Evolutionary conservation across 2,329 filamentous ascomycete species (phyloP), one percentile per base, ranked within the genome.

Genomic region (Cladosporium sp.): DNA sequence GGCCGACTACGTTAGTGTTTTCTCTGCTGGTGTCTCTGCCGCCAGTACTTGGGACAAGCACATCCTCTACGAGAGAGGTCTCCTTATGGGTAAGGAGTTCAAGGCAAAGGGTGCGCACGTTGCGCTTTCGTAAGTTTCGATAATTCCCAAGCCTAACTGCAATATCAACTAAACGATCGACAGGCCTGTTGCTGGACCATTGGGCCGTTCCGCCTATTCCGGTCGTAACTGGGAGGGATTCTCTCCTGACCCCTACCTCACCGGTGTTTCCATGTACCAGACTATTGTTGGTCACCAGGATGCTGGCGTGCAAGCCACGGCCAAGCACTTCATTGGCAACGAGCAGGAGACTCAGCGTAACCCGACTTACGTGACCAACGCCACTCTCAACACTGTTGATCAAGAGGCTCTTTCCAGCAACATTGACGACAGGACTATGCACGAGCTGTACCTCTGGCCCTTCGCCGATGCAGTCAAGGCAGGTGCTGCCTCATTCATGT

Each of bases 21-120:
- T 92, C 59, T 89, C 90, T 0, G 88, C 88, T 7, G 90, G 88
- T 9, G 78, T 93, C 55, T 94, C 88, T 0, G 85, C 89, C 0
- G 89, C 87, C 1, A 87, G 88, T 0, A 94, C 89, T 0, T 95
- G 86, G 84, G 91, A 89, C 65, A 85, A 82, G 57, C 79, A 86
- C 30, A 60, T 81, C 45, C 72, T 77, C 0, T 74, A 78, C 38
- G 66, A 70, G 32, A 56, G 68, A 29, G 68, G 63, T n/a, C 46
- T 56, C 3, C 58, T 58, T 12, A 62, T 71, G 61, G 69, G 66
- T 6, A 52, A 49, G 11, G 58, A 59, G 30, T 60, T 59, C 49
- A 57, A 45, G 30, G 55, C 48, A n/a, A 60, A 60, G 46, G 58
- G 58, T 27, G 76, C 80, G 27, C 81, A 88, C 61, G 73, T 87